Evolutionary conservation across 352 stramenopile species (phyloP).

Genomic region (Thraustochytrium striatum): DNA sequence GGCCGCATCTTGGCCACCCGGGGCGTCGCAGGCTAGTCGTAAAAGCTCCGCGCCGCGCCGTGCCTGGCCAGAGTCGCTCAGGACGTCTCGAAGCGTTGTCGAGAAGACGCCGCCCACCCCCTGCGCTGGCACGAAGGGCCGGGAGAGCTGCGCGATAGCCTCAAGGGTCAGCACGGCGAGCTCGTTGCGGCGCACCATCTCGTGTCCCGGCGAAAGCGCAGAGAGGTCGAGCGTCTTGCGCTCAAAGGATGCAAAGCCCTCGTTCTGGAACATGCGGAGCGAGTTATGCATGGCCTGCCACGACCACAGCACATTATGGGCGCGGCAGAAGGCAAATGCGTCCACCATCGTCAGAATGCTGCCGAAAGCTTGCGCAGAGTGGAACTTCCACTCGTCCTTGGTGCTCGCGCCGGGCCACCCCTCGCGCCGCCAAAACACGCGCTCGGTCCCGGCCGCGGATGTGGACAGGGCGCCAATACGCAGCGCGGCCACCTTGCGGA

Average conservation of each 20-base stretch:
- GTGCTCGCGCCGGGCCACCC: neutral
- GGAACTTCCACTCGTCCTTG: neutral
- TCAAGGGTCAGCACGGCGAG: neutral
- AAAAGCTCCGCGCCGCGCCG: neutral
- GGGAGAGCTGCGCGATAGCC: neutral
- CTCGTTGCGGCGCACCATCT: neutral
- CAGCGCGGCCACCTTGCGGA: neutral
- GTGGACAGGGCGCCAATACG: too few species aligned
- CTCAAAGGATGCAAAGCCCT: slow-evolving; percentile 14
- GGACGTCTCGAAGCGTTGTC: neutral
- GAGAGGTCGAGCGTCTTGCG: neutral
- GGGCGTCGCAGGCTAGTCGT: too few species aligned
- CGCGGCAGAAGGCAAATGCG: neutral
- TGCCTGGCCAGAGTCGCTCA: neutral
- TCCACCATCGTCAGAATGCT: neutral
- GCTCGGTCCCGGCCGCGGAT: neutral
- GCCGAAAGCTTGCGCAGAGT: neutral
- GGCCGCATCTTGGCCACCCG: neutral
- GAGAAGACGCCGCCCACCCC: neutral
- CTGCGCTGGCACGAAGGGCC: neutral
- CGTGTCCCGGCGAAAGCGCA: neutral
- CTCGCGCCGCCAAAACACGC: neutral
- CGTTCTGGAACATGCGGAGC: neutral
- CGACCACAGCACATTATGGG: neutral
- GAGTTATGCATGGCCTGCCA: slow-evolving; percentile 13